Evolutionary conservation across 2,329 filamentous ascomycete genomes (phyloP).

Genomic region (Ceratocystis alfenasii): DNA sequence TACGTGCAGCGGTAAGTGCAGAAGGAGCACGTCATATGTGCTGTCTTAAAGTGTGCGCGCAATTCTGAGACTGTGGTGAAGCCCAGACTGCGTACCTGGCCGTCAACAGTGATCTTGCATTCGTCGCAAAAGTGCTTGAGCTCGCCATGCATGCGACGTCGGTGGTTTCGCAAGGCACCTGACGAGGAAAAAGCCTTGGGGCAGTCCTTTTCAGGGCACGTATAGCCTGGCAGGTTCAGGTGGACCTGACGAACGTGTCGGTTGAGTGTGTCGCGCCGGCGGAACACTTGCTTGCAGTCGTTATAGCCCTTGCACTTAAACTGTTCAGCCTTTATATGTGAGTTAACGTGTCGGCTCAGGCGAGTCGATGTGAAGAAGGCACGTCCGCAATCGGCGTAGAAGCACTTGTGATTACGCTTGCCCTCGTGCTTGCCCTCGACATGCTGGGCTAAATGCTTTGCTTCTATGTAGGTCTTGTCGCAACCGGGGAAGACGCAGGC

Average conservation of each 20-base stretch:
- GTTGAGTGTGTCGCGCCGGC: conserved; percentile 76
- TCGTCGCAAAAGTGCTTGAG: conserved; percentile 65
- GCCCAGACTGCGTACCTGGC: conserved; percentile 36
- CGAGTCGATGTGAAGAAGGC: conserved; percentile 70
- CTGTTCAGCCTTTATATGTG: conserved; percentile 65
- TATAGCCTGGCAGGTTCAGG: conserved; percentile 56
- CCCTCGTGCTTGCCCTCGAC: conserved; percentile 68
- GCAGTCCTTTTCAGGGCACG: conserved; percentile 53
- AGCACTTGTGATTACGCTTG: conserved; percentile 58
- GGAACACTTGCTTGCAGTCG: conserved; percentile 64
- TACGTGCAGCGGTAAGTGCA: conserved; percentile 59
- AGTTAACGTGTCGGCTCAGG: conserved; percentile 62
- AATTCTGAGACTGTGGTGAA: conserved; percentile 65
- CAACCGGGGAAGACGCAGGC: conserved; percentile 59
- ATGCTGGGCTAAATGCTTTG: conserved; percentile 78
- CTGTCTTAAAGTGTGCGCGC: conserved; percentile 58
- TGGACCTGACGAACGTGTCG: conserved; percentile 71
- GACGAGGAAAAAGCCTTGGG: conserved; percentile 60
- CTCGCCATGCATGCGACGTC: conserved; percentile 56
- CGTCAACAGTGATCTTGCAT: conserved; percentile 41
- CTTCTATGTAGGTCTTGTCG: conserved; percentile 71
- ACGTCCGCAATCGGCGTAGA: conserved; percentile 62
- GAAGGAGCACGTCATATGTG: conserved; percentile 63
- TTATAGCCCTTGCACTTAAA: conserved; percentile 60
- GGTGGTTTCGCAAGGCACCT: conserved; percentile 58